Evolutionary conservation across 768 basidiomycete genomes (phyloP), one percentile per base, ranked within the genome.

Genomic region (Candolleomyces efflorescens): DNA sequence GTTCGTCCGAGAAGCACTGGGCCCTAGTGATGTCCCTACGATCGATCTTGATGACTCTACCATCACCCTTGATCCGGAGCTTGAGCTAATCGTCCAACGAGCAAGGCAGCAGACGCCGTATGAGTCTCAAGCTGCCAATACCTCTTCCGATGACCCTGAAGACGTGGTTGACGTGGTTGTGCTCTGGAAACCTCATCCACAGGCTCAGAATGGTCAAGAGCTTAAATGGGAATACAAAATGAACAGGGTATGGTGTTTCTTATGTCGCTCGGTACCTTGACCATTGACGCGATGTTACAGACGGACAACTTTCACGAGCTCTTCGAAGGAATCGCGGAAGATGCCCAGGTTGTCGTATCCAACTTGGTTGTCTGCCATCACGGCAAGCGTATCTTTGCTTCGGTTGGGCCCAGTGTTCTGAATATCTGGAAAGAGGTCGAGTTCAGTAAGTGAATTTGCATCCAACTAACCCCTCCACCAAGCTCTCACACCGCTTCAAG

Each of bases 391-490:
- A 73, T 93, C 43, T 91, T 84, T 64, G 75, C 87, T 11, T 89
- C 86, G 13, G 82, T 84, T 3, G 86, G 86, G 0, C 89, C 90
- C 0, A 73, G 81, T 37, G 79, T 81, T 17, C 75, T 92, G 46
- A 77, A 76, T 13, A 81, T 92, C 15, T 90, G 87, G 85, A 78
- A 76, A 3, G 81, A 86, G 58, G 86, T 82, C 26, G 82, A 86
- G 43, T 71, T 92, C 22, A 81, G 90, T 89, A 45, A 36, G 79
- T 73, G 26, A 15, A 10, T n/a, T 17, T 7, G 1, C 17, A 13
- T 17, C 7, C 49, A 26, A 11, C 36, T 20, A n/a, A 45, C 27
- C 46, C 37, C 47, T 46, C 41, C 24, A 53, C 54, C 18, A 23
- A 53, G 3, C 17, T 24, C 22, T 48, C 0, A 48, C 18, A 2